Percentiles rank a stretch among this genome's conserved stretches.
Conservation (phyloP, 495 filamentous ascomycete species). For the Aspergillus sclerotioniger region DNA sequence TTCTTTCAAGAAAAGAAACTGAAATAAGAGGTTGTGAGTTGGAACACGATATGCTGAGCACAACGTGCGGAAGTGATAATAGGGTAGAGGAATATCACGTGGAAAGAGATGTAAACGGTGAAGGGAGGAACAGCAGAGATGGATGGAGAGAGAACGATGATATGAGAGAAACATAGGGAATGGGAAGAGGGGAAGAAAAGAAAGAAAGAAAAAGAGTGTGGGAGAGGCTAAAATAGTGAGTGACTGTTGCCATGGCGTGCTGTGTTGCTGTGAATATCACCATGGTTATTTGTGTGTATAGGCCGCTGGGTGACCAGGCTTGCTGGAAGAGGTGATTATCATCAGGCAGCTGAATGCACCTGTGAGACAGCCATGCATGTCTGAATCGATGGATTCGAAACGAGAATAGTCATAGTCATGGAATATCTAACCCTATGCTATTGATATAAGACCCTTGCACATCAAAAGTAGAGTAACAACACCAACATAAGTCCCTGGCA, state of each 20-base stretch:
- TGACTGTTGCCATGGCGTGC: not conserved
- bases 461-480: too few relatives aligned
- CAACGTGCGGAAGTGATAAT: not conserved
- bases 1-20: not conserved
- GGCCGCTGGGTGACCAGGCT: too few relatives aligned
- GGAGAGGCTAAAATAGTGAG: not conserved
- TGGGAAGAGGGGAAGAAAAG: not conserved
- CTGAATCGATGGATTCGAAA: too few relatives aligned
- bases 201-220: not conserved
- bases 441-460: too few relatives aligned
- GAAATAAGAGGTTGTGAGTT: not conserved
- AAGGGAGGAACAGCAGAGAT: not conserved
- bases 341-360: too few relatives aligned
- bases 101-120: not conserved
- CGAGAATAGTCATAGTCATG: too few relatives aligned
- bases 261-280: not conserved
- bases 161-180: not conserved
- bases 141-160: not conserved
- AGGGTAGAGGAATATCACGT: slow-evolving; percentile 20
- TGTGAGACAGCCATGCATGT: too few relatives aligned
- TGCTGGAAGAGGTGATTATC: too few relatives aligned
- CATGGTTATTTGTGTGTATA: not conserved
- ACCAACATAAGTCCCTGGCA: too few relatives aligned
- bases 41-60: too few relatives aligned
- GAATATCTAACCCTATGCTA: too few relatives aligned